phyloP scores from a whole-genome alignment of 176 grass and related monocot species.

The Dendrocalamus sinicus region DNA sequence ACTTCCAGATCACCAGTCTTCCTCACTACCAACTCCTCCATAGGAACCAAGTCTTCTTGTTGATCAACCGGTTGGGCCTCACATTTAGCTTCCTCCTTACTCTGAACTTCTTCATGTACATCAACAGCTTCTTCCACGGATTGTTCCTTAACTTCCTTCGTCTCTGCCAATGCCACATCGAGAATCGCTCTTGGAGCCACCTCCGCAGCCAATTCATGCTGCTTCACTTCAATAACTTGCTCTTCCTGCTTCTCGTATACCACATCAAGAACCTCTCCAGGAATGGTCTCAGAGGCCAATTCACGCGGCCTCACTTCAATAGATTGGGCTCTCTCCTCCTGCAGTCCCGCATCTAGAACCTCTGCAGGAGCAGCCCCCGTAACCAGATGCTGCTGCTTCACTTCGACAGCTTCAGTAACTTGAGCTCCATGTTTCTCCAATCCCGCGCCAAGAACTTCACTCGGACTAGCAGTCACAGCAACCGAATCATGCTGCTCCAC shows the following conservation, averaged over 20 bases:
- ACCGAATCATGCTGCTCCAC: constrained; percentile 11
- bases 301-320: constrained; percentile 27
- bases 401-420: not conserved
- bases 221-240: not conserved
- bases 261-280: not conserved
- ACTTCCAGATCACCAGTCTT: constrained; percentile 18
- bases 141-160: constrained; percentile 14
- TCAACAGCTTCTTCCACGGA: not conserved
- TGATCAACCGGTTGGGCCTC: constrained; percentile 23
- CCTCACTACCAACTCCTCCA: not conserved
- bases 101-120: constrained; percentile 27
- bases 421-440: constrained; percentile 14
- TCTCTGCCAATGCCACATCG: constrained; percentile 21
- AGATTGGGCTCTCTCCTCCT: constrained; percentile 35
- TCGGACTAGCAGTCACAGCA: constrained; percentile 3
- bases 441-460: not conserved
- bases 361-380: constrained; percentile 14
- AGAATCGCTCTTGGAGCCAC: constrained; percentile 22
- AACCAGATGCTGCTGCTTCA: not conserved
- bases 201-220: constrained; percentile 26
- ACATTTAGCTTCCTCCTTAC: constrained; percentile 39
- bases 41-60: constrained; percentile 2
- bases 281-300: constrained; percentile 33
- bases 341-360: constrained; percentile 9
- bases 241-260: constrained; percentile 14